phyloP scores from a whole-genome alignment of 2,329 filamentous ascomycete species.

The Diaporthe ampelina region DNA sequence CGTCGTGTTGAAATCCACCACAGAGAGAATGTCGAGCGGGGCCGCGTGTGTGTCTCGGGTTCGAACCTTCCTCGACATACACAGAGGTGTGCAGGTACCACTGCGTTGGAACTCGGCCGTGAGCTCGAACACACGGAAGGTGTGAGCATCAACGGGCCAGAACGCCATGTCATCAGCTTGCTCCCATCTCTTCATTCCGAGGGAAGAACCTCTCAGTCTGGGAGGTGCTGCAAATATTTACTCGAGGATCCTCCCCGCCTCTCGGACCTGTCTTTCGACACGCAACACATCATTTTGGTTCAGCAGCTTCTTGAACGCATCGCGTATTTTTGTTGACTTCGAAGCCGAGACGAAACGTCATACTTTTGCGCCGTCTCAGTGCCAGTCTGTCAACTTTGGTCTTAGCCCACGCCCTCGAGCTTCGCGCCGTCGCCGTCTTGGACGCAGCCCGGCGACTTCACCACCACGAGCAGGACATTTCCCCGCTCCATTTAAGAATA shows the following conservation, averaged over 20 bases:
- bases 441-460: neutral
- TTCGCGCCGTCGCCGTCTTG: neutral
- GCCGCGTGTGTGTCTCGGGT: slow-evolving; percentile 12
- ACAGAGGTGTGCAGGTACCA: slow-evolving; percentile 11
- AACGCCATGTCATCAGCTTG: no score
- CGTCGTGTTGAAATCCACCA: neutral
- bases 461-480: neutral
- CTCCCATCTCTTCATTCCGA: no score
- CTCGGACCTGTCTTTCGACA: neutral
- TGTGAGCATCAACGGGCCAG: neutral
- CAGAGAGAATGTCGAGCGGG: neutral
- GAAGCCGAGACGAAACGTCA: neutral
- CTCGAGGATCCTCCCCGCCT: no score
- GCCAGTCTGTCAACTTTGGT: neutral
- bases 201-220: neutral
- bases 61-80: slow-evolving; percentile 6
- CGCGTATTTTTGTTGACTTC: neutral
- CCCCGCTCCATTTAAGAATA: neutral
- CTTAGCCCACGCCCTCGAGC: neutral
- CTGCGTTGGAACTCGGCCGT: slow-evolving; percentile 7
- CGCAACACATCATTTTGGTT: neutral
- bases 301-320: neutral
- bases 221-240: neutral
- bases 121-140: slow-evolving; percentile 5
- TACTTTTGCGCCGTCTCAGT: neutral